A percentile compares a stretch with the other conserved stretches of the same genome.
These are phyloP conservation scores for Cladophialophora psammophila DNA, from an alignment of 2,329 filamentous ascomycete species.

Conservation along the genomic window DNA sequence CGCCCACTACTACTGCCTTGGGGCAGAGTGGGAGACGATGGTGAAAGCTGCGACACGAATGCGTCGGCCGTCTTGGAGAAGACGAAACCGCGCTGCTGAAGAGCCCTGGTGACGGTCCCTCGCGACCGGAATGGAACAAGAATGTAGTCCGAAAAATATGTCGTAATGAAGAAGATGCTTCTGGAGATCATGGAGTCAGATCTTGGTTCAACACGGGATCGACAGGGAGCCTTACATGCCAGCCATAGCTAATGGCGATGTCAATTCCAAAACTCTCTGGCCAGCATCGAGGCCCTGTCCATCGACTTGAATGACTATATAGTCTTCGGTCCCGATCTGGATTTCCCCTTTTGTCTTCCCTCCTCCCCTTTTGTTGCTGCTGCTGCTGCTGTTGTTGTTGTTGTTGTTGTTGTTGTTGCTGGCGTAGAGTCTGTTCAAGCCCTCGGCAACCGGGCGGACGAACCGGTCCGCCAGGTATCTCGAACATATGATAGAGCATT, in stretches of 20 bases:
- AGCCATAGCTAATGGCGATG: slow-evolving; percentile 86
- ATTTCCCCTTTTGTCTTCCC: slow-evolving; percentile 59
- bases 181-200: slow-evolving; percentile 46
- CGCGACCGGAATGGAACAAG: slow-evolving; percentile 81
- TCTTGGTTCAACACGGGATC: slow-evolving; percentile 19
- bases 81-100: slow-evolving; percentile 81
- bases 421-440: slow-evolving; percentile 57
- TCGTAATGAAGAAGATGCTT: slow-evolving; percentile 98
- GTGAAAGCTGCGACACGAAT: slow-evolving; percentile 65
- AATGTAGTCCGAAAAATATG: slow-evolving; percentile 97
- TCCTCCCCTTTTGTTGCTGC: no score
- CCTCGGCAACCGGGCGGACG: slow-evolving; percentile 74
- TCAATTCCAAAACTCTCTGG: slow-evolving; percentile 88
- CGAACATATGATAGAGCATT: slow-evolving; percentile 91
- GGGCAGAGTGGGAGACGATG: slow-evolving; percentile 41
- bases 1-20: slow-evolving; percentile 35
- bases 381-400: no score
- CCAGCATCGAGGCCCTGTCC: slow-evolving; percentile 90
- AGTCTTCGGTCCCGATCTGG: slow-evolving; percentile 81
- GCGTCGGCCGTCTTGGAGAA: slow-evolving; percentile 75
- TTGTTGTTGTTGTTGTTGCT: slow-evolving; percentile 44
- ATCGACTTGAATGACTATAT: slow-evolving; percentile 87
- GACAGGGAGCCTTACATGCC: slow-evolving; percentile 68
- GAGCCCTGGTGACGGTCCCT: slow-evolving; percentile 74
- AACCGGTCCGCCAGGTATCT: slow-evolving; percentile 74